Percentiles rank a stretch among this genome's conserved stretches.
Evolutionary conservation across 352 stramenopile species (phyloP).

Genomic region (Thalassiosira ordinaria): DNA sequence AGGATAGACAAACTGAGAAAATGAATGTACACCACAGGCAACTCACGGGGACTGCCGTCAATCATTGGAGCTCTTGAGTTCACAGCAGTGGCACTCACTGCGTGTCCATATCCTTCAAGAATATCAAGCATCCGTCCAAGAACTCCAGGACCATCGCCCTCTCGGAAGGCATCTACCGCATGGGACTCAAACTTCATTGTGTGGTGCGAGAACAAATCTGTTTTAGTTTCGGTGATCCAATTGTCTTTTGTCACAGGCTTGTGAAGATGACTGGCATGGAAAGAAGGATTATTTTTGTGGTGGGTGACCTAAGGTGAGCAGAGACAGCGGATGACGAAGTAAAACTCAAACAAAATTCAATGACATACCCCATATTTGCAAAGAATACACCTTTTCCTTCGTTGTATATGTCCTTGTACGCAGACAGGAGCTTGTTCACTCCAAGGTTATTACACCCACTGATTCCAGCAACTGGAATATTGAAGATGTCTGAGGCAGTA

Average conservation of each 20-base stretch:
- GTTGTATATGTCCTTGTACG: slow-evolving; percentile 65
- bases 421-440: slow-evolving; percentile 53
- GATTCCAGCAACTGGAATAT: slow-evolving; percentile 30
- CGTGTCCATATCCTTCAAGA: slow-evolving; percentile 55
- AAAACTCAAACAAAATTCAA: too few species aligned
- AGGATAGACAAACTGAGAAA: neutral
- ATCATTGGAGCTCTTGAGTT: slow-evolving; percentile 52
- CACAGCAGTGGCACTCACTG: slow-evolving; percentile 51
- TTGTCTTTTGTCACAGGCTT: slow-evolving; percentile 74
- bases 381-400: slow-evolving; percentile 56
- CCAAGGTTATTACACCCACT: slow-evolving; percentile 63
- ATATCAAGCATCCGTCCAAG: slow-evolving; percentile 67
- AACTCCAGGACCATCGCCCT: slow-evolving; percentile 61
- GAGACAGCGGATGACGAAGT: too few species aligned
- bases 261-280: slow-evolving; percentile 66
- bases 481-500: too few species aligned
- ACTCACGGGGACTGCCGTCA: slow-evolving; percentile 58
- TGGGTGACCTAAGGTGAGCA: too few species aligned
- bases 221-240: slow-evolving; percentile 60
- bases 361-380: slow-evolving; percentile 37
- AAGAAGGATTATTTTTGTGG: too few species aligned
- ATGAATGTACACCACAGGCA: neutral
- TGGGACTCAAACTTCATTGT: slow-evolving; percentile 61
- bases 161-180: slow-evolving; percentile 67
- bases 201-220: slow-evolving; percentile 76